phyloP scores from a whole-genome alignment of 2,329 filamentous ascomycete species.

The Talaromyces sp. region DNA sequence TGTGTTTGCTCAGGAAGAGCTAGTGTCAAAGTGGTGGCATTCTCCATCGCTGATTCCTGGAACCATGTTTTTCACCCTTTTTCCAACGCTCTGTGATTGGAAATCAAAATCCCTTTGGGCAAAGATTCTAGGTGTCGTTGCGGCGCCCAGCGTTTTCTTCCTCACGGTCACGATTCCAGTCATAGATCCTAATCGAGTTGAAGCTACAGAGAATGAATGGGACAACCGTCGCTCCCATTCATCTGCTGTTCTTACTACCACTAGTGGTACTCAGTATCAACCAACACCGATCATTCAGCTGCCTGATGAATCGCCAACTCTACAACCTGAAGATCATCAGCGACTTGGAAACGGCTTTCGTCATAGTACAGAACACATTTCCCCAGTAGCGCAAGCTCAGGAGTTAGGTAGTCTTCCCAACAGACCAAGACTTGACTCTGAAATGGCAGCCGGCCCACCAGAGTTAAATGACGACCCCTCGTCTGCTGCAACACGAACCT shows the following conservation, averaged over 20 bases:
- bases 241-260: constrained; percentile 30
- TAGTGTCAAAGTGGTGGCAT: constrained; percentile 72
- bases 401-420: not conserved
- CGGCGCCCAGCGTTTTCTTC: constrained; percentile 85
- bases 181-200: constrained; percentile 65
- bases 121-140: constrained; percentile 74
- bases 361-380: not conserved
- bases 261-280: constrained; percentile 25
- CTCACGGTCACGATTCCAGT: constrained; percentile 89
- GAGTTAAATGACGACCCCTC: constrained; percentile 23
- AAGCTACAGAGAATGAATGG: constrained; percentile 35
- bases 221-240: not conserved
- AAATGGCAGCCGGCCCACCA: constrained; percentile 32
- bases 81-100: constrained; percentile 85
- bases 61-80: constrained; percentile 69
- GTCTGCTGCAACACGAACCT: constrained; percentile 50
- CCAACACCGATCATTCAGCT: constrained; percentile 30
- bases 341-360: not conserved
- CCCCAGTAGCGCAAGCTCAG: not conserved
- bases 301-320: constrained; percentile 36
- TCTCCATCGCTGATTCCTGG: constrained; percentile 68
- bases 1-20: constrained; percentile 43
- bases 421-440: constrained; percentile 38
- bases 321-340: constrained; percentile 24
- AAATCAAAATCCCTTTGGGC: constrained; percentile 78